Conservation (phyloP, 2,329 filamentous ascomycete genomes). For the Ceratocystis cubensis region DNA sequence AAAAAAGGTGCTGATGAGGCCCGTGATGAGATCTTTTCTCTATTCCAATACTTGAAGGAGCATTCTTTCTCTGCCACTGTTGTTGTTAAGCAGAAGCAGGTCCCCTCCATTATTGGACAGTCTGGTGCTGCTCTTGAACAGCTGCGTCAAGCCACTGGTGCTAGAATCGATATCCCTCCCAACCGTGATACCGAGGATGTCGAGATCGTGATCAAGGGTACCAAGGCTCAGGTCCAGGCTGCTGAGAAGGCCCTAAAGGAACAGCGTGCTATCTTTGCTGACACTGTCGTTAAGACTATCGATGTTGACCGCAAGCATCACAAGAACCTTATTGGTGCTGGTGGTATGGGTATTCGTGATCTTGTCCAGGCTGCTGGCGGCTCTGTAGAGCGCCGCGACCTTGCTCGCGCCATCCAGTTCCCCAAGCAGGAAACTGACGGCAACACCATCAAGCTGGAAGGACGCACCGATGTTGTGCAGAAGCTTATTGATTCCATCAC, state of each 20-base stretch:
- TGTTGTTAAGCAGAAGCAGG: slow-evolving; percentile 76
- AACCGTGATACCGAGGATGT: slow-evolving; percentile 62
- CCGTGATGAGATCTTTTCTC: slow-evolving; percentile 76
- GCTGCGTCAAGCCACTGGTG: slow-evolving; percentile 69
- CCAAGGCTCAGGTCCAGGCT: slow-evolving; percentile 77
- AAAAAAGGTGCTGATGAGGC: slow-evolving; percentile 88
- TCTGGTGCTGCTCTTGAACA: slow-evolving; percentile 85
- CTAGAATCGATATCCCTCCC: slow-evolving; percentile 82
- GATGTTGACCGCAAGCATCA: slow-evolving; percentile 94
- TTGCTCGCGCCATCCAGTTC: slow-evolving; percentile 87
- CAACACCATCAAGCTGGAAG: slow-evolving; percentile 77
- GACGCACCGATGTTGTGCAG: slow-evolving; percentile 69
- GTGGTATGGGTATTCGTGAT: slow-evolving; percentile 73
- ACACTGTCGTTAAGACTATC: slow-evolving; percentile 71
- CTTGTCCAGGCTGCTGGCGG: slow-evolving; percentile 83
- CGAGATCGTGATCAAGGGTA: slow-evolving; percentile 85
- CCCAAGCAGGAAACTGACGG: slow-evolving; percentile 76
- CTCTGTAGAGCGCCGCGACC: slow-evolving; percentile 68
- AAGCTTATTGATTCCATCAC: slow-evolving; percentile 77
- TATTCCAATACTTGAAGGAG: slow-evolving; percentile 82
- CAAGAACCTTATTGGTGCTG: slow-evolving; percentile 73
- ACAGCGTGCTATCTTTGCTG: slow-evolving; percentile 75
- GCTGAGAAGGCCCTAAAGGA: slow-evolving; percentile 84
- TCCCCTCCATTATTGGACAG: slow-evolving; percentile 87
- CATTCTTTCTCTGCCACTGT: slow-evolving; percentile 71